Base-by-base conservation (phyloP, 768 basidiomycete species). In the Lactifluus piperatus region DNA sequence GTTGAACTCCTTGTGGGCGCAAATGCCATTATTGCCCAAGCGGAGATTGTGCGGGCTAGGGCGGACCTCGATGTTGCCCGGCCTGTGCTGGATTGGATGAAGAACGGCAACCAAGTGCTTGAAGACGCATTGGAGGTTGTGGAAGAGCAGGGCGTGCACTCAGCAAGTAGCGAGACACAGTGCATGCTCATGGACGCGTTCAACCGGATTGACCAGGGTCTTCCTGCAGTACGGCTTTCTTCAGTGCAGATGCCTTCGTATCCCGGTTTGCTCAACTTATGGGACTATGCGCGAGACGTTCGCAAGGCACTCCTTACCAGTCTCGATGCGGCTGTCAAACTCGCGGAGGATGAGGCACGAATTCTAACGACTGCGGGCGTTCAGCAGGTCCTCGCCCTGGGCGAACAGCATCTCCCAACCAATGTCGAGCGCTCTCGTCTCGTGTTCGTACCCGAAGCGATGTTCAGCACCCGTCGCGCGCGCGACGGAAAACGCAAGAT, bases 401-500 rank as follows among this genome's bases (percentile, higher is more conserved):
- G 83, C 20, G 86, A 95, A 59, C 75, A 76, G 57, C 82, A 90
- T 72, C 81, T 99, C 16, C 89, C 88, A 1, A 79, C 79, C 51
- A 87, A 85, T 57, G 91, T 92, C 24, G 91, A 93, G 70, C 78
- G 91, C 41, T 83, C 82, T 50, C 79, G 83, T 56, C 79, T 91
- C 27, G 83, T 95, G 13, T 99, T 99, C 77, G 84, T 91, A 76
- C 91, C 95, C n/a, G 88, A 95, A 69, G 95, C 92, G 14, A 98
- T 99, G 97, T 99, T 98, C 75, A 82, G 81, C 55, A 72, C 79
- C 44, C 77, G 76, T 24, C 70, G 74, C 29, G 71, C 78, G 8
- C 57, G 62, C 47, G 67, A 68, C 26, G 70, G 70, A 64, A 66
- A 69, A 57, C 68, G 65, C 30, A 65, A 63, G 53, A 71, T 78